Evolutionary conservation across 768 basidiomycete species (phyloP), one percentile per base, ranked within the genome.

Genomic region (Russula sp.): DNA sequence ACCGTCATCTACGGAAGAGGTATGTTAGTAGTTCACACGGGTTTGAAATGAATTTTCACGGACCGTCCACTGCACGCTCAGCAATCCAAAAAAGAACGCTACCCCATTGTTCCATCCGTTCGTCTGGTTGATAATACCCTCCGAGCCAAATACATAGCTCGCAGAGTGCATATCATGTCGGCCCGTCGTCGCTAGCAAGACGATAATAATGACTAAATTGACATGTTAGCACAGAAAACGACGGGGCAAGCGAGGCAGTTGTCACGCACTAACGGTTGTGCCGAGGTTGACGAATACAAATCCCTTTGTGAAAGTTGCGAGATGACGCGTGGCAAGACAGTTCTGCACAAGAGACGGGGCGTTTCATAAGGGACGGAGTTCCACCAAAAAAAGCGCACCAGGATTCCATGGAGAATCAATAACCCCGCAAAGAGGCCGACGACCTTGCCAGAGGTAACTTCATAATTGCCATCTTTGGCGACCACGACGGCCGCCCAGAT

Each of bases 281-380:
- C 91, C 91, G 55, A 95, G 77, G 72, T 96, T 95, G 68, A 95
- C 77, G 71, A 95, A 94, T 5, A 95, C 90, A 69, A 92, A 93
- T 34, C 80, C 81, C 22, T 79, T 79, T 2, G 92, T 93, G 64
- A 92, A 74, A 18, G 77, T 78, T 0, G 92, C 90, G 5, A 95
- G 82, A 64, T 86, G 77, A 22, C 82, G 81, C 1, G 93, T 94
- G 1, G 85, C 83, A 34, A 91, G 71, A 42, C 85, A 89, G 69
- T 91, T 91, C 82, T 74, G 56, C 4, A 41, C 6, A 20, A 56
- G 34, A 6, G 38, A 9, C 35, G 16, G 36, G 22, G 20, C 9
- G 29, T 25, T 45, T 48, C 46, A 29, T 10, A 29, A 13, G 36
- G 10, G 9, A 18, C 1, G 14, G 9, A 14, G 20, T 39, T 38